These are phyloP conservation scores for Pseudodiploospora longispora DNA, from an alignment of 2,329 filamentous ascomycete species.

Conservation along the genomic window DNA sequence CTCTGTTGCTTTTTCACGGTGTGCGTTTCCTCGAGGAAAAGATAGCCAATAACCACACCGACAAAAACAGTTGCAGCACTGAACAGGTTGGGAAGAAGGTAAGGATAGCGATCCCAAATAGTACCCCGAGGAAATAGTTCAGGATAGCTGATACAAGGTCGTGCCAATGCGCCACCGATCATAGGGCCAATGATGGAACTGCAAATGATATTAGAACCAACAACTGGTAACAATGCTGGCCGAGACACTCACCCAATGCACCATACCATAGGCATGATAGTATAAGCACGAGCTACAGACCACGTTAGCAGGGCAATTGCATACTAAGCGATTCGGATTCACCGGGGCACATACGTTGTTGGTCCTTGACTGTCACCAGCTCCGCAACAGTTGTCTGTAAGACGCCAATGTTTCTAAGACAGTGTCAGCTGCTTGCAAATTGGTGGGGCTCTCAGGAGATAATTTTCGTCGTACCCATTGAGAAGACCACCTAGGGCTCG, in stretches of 20 bases:
- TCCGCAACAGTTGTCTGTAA: conserved; percentile 93
- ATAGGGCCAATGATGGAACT: conserved; percentile 88
- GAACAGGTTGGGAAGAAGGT: conserved; percentile 86
- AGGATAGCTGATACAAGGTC: conserved; percentile 78
- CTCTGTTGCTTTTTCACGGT: conserved; percentile 66
- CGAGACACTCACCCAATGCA: conserved; percentile 64
- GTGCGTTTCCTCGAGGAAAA: conserved; percentile 94
- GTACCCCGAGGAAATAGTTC: conserved; percentile 61
- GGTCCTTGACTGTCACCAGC: conserved; percentile 83
- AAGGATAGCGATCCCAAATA: conserved; percentile 81
- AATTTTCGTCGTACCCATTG: conserved; percentile 67
- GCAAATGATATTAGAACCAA: conserved; percentile 18
- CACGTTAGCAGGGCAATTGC: conserved; percentile 16
- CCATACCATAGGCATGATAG: conserved; percentile 98
- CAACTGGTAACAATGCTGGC: background rate
- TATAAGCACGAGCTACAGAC: conserved; percentile 71
- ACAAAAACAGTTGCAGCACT: conserved; percentile 70
- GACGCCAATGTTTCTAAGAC: conserved; percentile 76
- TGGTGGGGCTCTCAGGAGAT: background rate
- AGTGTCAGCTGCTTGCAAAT: conserved; percentile 1
- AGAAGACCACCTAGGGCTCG: conserved; percentile 83
- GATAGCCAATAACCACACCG: conserved; percentile 67
- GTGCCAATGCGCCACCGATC: conserved; percentile 81
- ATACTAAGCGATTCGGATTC: background rate
- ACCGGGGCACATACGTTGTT: conserved; percentile 60